These are phyloP conservation scores for Claviceps sp. DNA, from an alignment of 2,329 filamentous ascomycete species.

Conservation along the genomic window DNA sequence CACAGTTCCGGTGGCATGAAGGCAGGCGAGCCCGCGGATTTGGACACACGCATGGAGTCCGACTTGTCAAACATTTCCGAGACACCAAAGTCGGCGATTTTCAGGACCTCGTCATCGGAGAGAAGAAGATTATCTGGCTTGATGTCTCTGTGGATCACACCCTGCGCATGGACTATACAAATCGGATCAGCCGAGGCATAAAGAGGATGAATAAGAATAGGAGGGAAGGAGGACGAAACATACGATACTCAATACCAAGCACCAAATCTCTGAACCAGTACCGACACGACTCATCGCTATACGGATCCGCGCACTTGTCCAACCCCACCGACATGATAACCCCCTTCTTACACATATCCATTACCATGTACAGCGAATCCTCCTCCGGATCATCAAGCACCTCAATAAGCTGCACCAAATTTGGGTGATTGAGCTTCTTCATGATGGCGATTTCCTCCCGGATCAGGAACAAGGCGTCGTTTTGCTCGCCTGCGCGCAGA, in stretches of 20 bases:
- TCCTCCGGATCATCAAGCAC: conserved; percentile 91
- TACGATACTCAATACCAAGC: conserved; percentile 83
- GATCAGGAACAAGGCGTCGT: conserved; percentile 69
- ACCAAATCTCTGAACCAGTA: conserved; percentile 93
- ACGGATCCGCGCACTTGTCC: conserved; percentile 70
- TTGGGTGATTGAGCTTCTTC: conserved; percentile 94
- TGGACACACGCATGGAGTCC: conserved; percentile 77
- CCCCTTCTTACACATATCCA: conserved; percentile 98
- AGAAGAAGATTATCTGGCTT: conserved; percentile 94
- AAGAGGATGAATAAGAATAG: background rate
- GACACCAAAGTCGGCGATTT: conserved; percentile 97
- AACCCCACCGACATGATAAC: conserved; percentile 93
- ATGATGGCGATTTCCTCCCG: conserved; percentile 96
- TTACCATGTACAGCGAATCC: conserved; percentile 94
- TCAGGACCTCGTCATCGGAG: conserved; percentile 83
- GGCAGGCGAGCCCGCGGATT: conserved; percentile 86
- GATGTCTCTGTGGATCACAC: conserved; percentile 91
- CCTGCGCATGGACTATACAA: conserved; percentile 69
- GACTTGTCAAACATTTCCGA: conserved; percentile 93
- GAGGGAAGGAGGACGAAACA: conserved; percentile 19
- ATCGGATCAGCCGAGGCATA: conserved; percentile 2
- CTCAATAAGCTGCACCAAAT: conserved; percentile 85
- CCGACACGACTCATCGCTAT: conserved; percentile 68
- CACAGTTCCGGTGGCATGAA: conserved; percentile 92
- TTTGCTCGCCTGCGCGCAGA: conserved; percentile 41